Evolutionary conservation across 2,329 filamentous ascomycete genomes (phyloP), one percentile per base, ranked within the genome.

Genomic region (Botrytis porri): DNA sequence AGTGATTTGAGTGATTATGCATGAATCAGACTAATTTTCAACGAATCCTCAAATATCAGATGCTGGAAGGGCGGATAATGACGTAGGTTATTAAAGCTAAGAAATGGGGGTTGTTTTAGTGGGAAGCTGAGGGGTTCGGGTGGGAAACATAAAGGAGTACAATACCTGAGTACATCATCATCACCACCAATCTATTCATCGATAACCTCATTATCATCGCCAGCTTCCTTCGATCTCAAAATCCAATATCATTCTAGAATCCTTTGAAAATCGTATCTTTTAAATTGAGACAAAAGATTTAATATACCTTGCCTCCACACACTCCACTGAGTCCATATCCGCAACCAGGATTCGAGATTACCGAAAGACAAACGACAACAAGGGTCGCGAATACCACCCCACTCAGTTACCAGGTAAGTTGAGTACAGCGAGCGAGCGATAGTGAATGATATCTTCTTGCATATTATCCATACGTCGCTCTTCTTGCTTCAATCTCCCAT

Each of bases 351-450:
- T 67, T 29, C 64, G 22, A 66, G 32, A 66, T 54, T 67, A 54
- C 64, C 45, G 35, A 54, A 25, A 67, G 45, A 57, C 35, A 62
- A n/a, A 67, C 35, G 35, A 57, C 65, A 57, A 69, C 65, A 69
- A 69, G 65, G 65, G 48, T 57, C 37, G 48, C 10, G 10, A 57
- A 57, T 57, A 57, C 18, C 35, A 57, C 65, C 48, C 48, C 35
- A 69, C 48, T 57, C 48, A 59, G 29, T 41, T n/a, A 43, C n/a
- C n/a, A 41, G 48, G 65, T 69, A 64, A 43, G 39, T 35, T 61
- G 32, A 37, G 20, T 25, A 37, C 59, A 35, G 32, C 32, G 51
- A 57, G 51, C 51, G 51, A 29, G 51, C n/a, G 25, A 45, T n/a
- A 64, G 39, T 64, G 45, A 67, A 48, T 14, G 48, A 35, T 41